Evolutionary conservation across 148 eudicot genomes (phyloP), one percentile per base, ranked within the genome.

Genomic region (Fagopyrum esculentum): DNA sequence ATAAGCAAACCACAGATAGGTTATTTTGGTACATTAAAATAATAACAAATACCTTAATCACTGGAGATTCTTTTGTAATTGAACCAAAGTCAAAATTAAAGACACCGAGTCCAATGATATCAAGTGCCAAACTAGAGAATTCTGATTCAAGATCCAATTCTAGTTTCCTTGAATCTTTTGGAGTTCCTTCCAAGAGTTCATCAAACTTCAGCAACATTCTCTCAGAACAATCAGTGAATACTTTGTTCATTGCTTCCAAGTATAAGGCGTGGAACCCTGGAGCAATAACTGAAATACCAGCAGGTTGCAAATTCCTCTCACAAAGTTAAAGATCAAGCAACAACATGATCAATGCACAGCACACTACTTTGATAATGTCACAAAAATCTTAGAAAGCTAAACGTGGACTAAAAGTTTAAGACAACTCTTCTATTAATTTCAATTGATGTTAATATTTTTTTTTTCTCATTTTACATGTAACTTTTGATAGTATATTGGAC

Each of bases 41-140:
- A 46, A 19, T 22, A 7, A 48, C 17, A 13, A 29, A 63, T 46
- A 91, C 99, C 99, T 96, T 87, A 83, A 96, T 96, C 46, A 96
- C 91, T 16, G 99, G 99, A 59, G 99, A 92, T 84, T 96, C 99
- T 82, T 88, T 90, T 48, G 98, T 84, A 75, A 96, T 88, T 52
- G 99, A 96, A 80, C 99, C 98, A 74, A 96, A 92, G 80, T 96
- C 98, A 85, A 88, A 92, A 77, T 92, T 96, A 79, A 96, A 96
- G 78, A 96, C 97, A 76, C 99, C 95, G 75, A 96, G 93, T 50
- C 99, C 99, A 77, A 96, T 92, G 75, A 96, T 96, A 82, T 96
- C 99, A 71, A 96, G 94, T 46, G 99, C 99, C 86, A 96, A 86
- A 82, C 85, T 96, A 69, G 99, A 96, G 80, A 96, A 96, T 77